These are phyloP conservation scores for Coniochaeta sp. DNA, from an alignment of 2,329 filamentous ascomycete genomes.

Conservation along the genomic window DNA sequence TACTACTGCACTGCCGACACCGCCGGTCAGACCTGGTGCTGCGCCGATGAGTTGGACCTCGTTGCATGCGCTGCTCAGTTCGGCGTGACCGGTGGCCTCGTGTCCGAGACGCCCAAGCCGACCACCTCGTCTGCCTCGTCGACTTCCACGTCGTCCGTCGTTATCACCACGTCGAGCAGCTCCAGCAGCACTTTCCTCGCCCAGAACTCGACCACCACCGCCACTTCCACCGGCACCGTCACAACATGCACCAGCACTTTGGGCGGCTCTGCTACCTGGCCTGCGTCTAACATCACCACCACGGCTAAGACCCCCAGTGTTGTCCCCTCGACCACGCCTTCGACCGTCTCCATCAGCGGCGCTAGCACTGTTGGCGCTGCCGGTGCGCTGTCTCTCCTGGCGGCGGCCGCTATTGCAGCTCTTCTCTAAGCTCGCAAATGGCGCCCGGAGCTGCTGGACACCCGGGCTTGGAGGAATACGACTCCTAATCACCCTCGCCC, in stretches of 20 bases:
- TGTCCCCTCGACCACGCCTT: constrained; percentile 9
- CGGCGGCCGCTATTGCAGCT: constrained; percentile 16
- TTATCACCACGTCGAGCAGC: constrained; percentile 9
- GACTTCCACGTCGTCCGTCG: constrained; percentile 6
- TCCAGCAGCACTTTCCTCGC: constrained; percentile 2
- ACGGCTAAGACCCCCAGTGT: constrained; percentile 6
- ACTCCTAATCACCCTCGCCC: constrained; percentile 7
- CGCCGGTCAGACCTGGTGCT: constrained; percentile 49
- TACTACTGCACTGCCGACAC: constrained; percentile 57
- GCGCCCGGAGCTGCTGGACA: constrained; percentile 10
- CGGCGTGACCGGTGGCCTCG: constrained; percentile 39
- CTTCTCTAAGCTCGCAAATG: constrained; percentile 20
- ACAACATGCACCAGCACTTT: constrained; percentile 8
- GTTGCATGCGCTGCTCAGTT: constrained; percentile 46
- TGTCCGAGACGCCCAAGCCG: constrained; percentile 34
- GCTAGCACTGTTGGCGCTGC: constrained; percentile 22
- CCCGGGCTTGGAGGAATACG: constrained; percentile 4
- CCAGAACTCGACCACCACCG: constrained; percentile 13
- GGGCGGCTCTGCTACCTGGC: constrained; percentile 11
- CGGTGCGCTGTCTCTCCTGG: constrained; percentile 18
- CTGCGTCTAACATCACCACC: constrained; percentile 12
- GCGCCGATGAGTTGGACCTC: constrained; percentile 47
- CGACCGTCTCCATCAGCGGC: constrained; percentile 21
- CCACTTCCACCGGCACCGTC: constrained; percentile 8
- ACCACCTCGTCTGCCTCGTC: constrained; percentile 19